A percentile compares a stretch with the other conserved stretches of the same genome.
Evolutionary conservation across 1,284 basidiomycete genomes (phyloP).

Genomic region (Exobasidium cylindrosporum): DNA sequence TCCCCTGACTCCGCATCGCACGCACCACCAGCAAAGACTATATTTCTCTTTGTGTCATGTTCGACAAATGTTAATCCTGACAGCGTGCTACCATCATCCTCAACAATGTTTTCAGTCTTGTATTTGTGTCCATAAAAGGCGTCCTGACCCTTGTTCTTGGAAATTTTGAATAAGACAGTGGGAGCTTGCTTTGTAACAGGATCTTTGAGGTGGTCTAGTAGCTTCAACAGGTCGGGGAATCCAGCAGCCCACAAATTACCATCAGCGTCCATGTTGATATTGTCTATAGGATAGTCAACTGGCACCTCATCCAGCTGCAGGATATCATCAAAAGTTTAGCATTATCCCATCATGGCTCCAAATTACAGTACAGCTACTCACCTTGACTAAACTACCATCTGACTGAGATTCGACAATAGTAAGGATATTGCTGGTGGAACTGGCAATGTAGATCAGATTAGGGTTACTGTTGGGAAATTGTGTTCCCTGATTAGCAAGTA

Average conservation of each 20-base stretch:
- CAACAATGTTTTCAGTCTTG: constrained; percentile 36
- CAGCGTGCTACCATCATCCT: constrained; percentile 28
- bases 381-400: constrained; percentile 20
- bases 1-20: too few relatives aligned
- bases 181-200: constrained; percentile 23
- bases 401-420: constrained; percentile 33
- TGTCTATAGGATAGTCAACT: constrained; percentile 35
- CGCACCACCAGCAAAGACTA: constrained; percentile 17
- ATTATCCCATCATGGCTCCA: constrained; percentile 19
- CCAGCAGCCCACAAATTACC: constrained; percentile 31
- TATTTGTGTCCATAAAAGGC: constrained; percentile 43
- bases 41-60: constrained; percentile 21
- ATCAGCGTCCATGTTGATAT: constrained; percentile 32
- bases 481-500: neutral
- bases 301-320: constrained; percentile 27
- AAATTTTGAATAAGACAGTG: constrained; percentile 30
- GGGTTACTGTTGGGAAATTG: constrained; percentile 17
- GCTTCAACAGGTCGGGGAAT: constrained; percentile 29
- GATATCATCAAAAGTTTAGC: too few relatives aligned
- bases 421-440: constrained; percentile 26
- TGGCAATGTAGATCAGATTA: constrained; percentile 26
- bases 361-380: constrained; percentile 10
- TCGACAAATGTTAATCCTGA: constrained; percentile 22
- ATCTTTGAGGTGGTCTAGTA: constrained; percentile 23
- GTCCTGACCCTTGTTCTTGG: constrained; percentile 28